A percentile compares a stretch with the other conserved stretches of the same genome.
These are phyloP conservation scores for Syzygium aromaticum DNA, from an alignment of 345 rosid species.

Conservation along the genomic window DNA sequence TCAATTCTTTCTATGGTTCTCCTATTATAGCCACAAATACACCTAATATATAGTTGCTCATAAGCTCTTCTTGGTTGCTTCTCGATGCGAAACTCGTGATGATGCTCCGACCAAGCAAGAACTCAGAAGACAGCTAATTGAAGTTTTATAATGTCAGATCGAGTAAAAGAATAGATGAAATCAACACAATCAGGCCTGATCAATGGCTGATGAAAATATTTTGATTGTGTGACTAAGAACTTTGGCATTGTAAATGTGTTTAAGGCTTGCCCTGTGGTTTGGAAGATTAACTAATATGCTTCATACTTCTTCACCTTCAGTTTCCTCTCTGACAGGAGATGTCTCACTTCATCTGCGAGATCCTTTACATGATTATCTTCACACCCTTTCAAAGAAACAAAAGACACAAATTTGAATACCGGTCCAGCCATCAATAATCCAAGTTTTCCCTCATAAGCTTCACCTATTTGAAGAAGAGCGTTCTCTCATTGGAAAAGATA, in stretches of 20 bases:
- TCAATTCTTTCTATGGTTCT: neutral
- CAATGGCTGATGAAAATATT: neutral
- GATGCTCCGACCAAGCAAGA: neutral
- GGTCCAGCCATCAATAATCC: neutral
- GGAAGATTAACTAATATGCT: neutral
- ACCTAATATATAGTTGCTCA: neutral
- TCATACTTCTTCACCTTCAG: neutral
- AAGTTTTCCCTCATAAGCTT: neutral
- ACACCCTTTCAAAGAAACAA: slow-evolving; percentile 27
- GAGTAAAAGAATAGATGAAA: neutral
- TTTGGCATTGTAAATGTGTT: neutral
- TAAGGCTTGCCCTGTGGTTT: neutral
- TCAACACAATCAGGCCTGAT: neutral
- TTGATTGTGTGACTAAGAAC: neutral
- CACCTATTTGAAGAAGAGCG: slow-evolving; percentile 59
- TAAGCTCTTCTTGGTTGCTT: neutral
- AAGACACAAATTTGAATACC: neutral
- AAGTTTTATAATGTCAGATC: neutral
- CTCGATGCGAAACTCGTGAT: neutral
- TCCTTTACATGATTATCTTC: slow-evolving; percentile 68
- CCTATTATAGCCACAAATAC: neutral
- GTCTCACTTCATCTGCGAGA: slow-evolving; percentile 62
- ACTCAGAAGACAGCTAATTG: neutral
- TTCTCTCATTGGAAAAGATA: slow-evolving; percentile 68
- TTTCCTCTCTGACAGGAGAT: slow-evolving; percentile 25